phyloP scores from a whole-genome alignment of 106 monocot species.

The Alisma plantagoaquatica region DNA sequence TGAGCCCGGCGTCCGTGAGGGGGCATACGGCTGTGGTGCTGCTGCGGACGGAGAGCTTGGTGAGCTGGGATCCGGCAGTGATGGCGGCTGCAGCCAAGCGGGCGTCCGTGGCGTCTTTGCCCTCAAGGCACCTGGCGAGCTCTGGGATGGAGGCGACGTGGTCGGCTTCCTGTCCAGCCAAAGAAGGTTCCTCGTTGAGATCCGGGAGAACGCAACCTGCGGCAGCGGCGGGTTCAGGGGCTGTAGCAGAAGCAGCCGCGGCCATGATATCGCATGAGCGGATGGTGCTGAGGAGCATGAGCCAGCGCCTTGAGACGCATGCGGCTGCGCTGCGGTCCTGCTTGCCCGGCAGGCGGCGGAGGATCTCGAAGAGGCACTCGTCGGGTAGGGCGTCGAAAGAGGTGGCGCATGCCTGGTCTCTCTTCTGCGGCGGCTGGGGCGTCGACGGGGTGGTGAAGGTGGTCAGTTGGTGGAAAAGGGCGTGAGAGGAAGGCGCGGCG shows the following conservation, averaged over 20 bases:
- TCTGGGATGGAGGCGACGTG: slow-evolving; percentile 1
- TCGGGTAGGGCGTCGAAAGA: slow-evolving; percentile 67
- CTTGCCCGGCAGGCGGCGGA: slow-evolving; percentile 37
- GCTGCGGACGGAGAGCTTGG: slow-evolving; percentile 41
- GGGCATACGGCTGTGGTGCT: slow-evolving; percentile 24
- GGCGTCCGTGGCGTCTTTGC: slow-evolving; percentile 55
- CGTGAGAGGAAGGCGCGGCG: slow-evolving; percentile 3
- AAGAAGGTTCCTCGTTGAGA: slow-evolving; percentile 6
- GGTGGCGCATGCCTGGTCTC: background rate
- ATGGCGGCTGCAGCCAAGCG: slow-evolving; percentile 56
- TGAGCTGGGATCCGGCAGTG: slow-evolving; percentile 22
- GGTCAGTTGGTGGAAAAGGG: background rate
- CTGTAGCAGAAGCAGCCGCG: background rate
- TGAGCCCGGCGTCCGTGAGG: slow-evolving; percentile 50
- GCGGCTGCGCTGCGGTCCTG: slow-evolving; percentile 57
- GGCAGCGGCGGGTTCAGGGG: no score
- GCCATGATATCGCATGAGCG: slow-evolving; percentile 17
- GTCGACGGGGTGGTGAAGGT: background rate
- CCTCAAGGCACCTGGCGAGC: slow-evolving; percentile 31
- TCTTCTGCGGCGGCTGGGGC: background rate
- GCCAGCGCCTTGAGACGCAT: slow-evolving; percentile 87
- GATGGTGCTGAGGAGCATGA: slow-evolving; percentile 44
- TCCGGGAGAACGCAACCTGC: no score
- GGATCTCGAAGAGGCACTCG: slow-evolving; percentile 87
- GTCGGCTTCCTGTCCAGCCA: background rate